Evolutionary conservation across 768 basidiomycete species (phyloP).

Genomic region (Tylopilus rubrobrunneus): DNA sequence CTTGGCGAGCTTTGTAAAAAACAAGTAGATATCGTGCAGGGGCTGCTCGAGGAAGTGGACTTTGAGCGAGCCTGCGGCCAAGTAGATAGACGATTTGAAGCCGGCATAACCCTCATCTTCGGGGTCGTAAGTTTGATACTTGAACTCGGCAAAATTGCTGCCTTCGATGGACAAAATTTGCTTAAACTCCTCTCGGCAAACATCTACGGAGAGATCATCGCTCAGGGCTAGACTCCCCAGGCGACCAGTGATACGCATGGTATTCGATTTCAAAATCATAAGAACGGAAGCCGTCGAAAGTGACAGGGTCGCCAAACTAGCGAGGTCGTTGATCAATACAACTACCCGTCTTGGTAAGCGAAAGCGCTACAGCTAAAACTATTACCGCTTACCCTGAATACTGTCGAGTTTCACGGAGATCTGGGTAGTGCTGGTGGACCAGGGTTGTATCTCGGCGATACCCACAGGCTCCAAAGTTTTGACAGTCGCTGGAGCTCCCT

Average conservation of each 20-base stretch:
- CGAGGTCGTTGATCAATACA: constrained; percentile 65
- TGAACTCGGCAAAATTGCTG: constrained; percentile 89
- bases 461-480: constrained; percentile 9
- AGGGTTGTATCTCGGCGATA: constrained; percentile 1
- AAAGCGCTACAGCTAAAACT: background rate
- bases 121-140: constrained; percentile 88
- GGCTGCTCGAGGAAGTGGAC: constrained; percentile 87
- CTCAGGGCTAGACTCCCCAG: constrained; percentile 79
- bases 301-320: constrained; percentile 79
- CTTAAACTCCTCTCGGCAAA: constrained; percentile 66
- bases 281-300: constrained; percentile 87
- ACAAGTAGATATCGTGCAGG: constrained; percentile 84
- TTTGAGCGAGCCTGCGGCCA: constrained; percentile 87
- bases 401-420: constrained; percentile 81
- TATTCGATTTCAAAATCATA: constrained; percentile 65
- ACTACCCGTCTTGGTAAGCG: constrained; percentile 43
- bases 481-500: constrained; percentile 6
- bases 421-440: constrained; percentile 58
- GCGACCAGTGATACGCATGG: constrained; percentile 74
- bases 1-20: constrained; percentile 78
- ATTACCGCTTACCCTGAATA: constrained; percentile 58
- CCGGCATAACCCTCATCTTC: constrained; percentile 64
- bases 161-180: constrained; percentile 92
- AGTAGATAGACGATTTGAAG: constrained; percentile 75
- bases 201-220: constrained; percentile 59